phyloP scores from a whole-genome alignment of 2,329 filamentous ascomycete genomes.

The Sporothrix brunneoviolacea region DNA sequence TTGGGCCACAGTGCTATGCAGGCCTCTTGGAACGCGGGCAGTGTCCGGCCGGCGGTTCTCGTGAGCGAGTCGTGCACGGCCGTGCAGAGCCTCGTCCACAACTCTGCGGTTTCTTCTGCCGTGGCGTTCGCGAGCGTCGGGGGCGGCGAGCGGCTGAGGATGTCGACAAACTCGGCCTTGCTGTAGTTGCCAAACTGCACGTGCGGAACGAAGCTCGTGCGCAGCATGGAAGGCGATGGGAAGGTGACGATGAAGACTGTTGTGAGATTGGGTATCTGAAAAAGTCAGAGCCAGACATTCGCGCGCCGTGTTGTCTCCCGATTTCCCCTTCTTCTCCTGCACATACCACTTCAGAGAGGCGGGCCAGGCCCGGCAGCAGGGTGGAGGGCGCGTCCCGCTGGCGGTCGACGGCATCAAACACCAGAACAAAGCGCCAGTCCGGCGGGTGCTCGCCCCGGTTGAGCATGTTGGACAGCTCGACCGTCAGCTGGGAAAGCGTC shows the following conservation, averaged over 20 bases:
- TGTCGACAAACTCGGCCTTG: slow-evolving; percentile 70
- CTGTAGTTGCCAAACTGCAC: slow-evolving; percentile 80
- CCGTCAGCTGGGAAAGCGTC: slow-evolving; percentile 67
- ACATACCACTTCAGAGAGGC: slow-evolving; percentile 72
- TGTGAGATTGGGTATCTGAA: slow-evolving; percentile 69
- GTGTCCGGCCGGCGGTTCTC: slow-evolving; percentile 71
- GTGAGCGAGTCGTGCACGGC: slow-evolving; percentile 84
- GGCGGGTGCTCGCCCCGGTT: slow-evolving; percentile 33
- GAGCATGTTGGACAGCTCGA: slow-evolving; percentile 63
- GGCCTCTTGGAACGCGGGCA: slow-evolving; percentile 63
- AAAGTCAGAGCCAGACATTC: accelerated
- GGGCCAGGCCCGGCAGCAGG: slow-evolving; percentile 70
- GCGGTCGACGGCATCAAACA: slow-evolving; percentile 81
- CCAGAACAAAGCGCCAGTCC: slow-evolving; percentile 63
- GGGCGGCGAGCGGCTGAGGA: slow-evolving; percentile 55
- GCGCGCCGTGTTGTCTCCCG: too few species aligned
- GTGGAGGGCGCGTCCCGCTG: slow-evolving; percentile 76
- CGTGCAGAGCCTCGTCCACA: slow-evolving; percentile 74
- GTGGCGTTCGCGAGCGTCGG: slow-evolving; percentile 43
- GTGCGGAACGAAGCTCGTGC: slow-evolving; percentile 63
- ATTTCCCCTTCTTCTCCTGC: not conserved
- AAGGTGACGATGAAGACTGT: slow-evolving; percentile 71
- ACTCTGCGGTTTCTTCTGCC: slow-evolving; percentile 51
- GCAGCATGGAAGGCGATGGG: slow-evolving; percentile 62
- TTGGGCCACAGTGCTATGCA: slow-evolving; percentile 75